These are phyloP conservation scores for Grosmannia serpens DNA, from an alignment of 2,329 filamentous ascomycete species.

Conservation along the genomic window DNA sequence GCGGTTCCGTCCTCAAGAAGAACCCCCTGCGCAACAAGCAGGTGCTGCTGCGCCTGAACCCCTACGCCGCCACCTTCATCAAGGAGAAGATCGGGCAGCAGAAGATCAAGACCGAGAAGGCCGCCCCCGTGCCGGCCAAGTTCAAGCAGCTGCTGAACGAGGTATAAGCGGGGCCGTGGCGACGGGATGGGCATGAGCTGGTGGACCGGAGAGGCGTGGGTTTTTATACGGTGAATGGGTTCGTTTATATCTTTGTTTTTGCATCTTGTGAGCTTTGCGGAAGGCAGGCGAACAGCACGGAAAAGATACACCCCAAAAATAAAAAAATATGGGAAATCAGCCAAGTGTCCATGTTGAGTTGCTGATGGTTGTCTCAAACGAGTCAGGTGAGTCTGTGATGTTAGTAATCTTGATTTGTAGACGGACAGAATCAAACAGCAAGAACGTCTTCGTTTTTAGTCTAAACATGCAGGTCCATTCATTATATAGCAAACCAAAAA, in stretches of 20 bases:
- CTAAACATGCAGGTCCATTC: not conserved
- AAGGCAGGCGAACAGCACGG: not conserved
- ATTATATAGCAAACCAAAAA: not conserved
- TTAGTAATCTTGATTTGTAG: not conserved
- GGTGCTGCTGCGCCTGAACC: slow-evolving; percentile 96
- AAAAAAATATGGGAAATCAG: slow-evolving; percentile 9
- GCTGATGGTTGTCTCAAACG: too few relatives aligned
- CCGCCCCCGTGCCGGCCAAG: slow-evolving; percentile 12
- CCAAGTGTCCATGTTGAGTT: not conserved
- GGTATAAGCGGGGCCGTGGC: slow-evolving; percentile 5
- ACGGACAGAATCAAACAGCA: not conserved
- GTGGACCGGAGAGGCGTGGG: not conserved
- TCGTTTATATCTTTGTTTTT: not conserved
- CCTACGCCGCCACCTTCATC: slow-evolving; percentile 83
- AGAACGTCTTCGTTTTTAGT: not conserved
- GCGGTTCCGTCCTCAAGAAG: slow-evolving; percentile 94
- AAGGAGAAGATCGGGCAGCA: slow-evolving; percentile 73
- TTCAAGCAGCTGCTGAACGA: slow-evolving; percentile 18
- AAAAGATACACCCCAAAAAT: slow-evolving; percentile 6
- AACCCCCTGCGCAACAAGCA: slow-evolving; percentile 99
- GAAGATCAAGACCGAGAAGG: slow-evolving; percentile 28
- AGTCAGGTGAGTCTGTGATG: too few relatives aligned
- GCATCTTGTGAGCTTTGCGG: not conserved
- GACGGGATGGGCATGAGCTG: not conserved
- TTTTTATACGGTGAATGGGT: not conserved